Evolutionary conservation across 257 asterid genomes (phyloP), one percentile per base, ranked within the genome.

Genomic region (Plectranthus barbatus): DNA sequence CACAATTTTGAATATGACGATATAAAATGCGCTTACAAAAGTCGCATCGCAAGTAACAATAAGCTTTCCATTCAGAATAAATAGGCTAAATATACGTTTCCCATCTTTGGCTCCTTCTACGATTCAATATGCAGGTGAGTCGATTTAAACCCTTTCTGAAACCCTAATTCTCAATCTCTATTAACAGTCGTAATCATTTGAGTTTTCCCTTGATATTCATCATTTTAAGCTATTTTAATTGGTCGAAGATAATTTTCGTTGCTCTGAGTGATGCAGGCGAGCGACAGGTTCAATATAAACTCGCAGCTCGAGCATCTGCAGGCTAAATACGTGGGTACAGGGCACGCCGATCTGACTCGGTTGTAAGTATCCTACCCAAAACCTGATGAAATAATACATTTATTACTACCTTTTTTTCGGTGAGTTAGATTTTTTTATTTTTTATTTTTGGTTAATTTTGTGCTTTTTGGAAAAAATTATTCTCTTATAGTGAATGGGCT

Each of bases 271-370:
- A 40, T 79, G 79, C 86, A 92, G 96, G 99, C 99, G 20, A 92
- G 99, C 72, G 99, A 92, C 66, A 83, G 99, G 77, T 92, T 92
- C 71, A 89, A 89, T 55, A 92, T 92, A 55, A 92, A 92, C 86
- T 92, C 97, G 41, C 97, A 92, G 85, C 93, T 89, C 66, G 97
- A 92, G 85, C 97, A 89, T 71, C 73, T 87, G 72, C 97, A 93
- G 80, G 99, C 99, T 60, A 93, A 87, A 52, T 93, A 93, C 70
- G 99, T 93, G 46, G 99, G 99, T n/a, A 93, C 99, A n/a, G 97
- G 99, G 9, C 97, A 93, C 54, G 96, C 99, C 29, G 97, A 87
- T 55, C 76, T 87, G 90, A 93, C 81, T 54, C 77, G 99, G 84
- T 90, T 85, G 98, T 91, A 67, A 72, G 96, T 70, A 19, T 69